Base-by-base conservation (phyloP, 305 asterid genomes). In the Fraxinus greggii region DNA sequence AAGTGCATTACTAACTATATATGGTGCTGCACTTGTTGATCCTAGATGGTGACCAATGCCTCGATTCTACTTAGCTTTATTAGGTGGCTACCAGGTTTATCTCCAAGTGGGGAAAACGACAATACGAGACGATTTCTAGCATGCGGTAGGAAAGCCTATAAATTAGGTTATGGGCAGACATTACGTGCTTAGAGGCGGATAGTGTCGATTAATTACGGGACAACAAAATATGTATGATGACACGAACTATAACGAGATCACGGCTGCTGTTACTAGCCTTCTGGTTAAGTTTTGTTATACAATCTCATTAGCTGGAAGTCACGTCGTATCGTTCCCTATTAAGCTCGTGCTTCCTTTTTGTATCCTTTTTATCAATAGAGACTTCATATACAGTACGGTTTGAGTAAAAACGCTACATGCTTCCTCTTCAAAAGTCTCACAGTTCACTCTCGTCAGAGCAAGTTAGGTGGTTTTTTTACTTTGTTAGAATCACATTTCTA, bases 31-130 rank as follows among this genome's bases (percentile, higher is more conserved):
- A 83, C 81, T 84, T 63, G 7, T 29, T 61, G 54, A 81, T 82
- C 79, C 36, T 75, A 54, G 86, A 79, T 70, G 67, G 80, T 5
- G 86, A 82, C 84, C 31, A 69, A 73, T 85, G 82, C 40, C 63
- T 24, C 70, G n/a, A 78, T 78, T 33, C 40, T 29, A 13, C 75
- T 69, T 28, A 1, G 75, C 75, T 69, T 69, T 69, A 63, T 38
- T 8, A 7, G 38, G 70, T 42, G 61, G 26, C 36, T 56, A 40
- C 33, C 26, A 26, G 32, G 31, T n/a, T 38, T 72, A 40, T n/a
- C 38, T 70, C 26, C 23, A 13, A 40, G 21, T 0, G 40, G 51
- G 9, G 3, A 79, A 79, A 79, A 79, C 29, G 78, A 80, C 80
- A 63, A 42, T 6, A 61, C 35, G 78, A 79, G 77, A 48, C 15